Conservation (phyloP, 2,329 filamentous ascomycete species). For the Fusarium chlamydosporum region DNA sequence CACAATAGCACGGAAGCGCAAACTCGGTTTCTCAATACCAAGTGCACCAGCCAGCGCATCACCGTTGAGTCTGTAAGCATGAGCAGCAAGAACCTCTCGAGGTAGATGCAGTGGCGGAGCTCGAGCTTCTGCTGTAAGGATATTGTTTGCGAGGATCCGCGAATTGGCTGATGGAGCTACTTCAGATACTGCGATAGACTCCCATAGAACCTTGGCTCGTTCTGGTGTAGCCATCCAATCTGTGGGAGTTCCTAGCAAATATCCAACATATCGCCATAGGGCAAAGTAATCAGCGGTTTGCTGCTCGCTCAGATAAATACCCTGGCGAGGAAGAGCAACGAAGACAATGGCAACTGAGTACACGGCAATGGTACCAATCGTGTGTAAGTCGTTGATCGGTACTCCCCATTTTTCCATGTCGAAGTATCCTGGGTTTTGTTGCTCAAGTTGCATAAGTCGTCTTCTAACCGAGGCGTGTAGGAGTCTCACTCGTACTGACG, state of each 20-base stretch:
- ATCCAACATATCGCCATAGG: conserved; percentile 80
- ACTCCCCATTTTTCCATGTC: conserved; percentile 70
- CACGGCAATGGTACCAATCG: conserved; percentile 77
- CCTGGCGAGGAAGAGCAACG: conserved; percentile 78
- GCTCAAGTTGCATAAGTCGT: conserved; percentile 71
- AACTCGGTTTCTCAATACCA: conserved; percentile 67
- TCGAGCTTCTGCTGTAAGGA: conserved; percentile 76
- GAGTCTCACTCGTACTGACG: conserved; percentile 74
- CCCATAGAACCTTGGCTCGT: conserved; percentile 74
- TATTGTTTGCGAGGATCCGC: conserved; percentile 78
- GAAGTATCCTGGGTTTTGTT: conserved; percentile 71
- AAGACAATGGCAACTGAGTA: conserved; percentile 79
- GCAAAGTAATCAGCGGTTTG: conserved; percentile 80
- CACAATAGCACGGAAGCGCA: conserved; percentile 72
- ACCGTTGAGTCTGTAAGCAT: conserved; percentile 79
- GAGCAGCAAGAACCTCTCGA: conserved; percentile 75
- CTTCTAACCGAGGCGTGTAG: conserved; percentile 75
- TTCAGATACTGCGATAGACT: conserved; percentile 76
- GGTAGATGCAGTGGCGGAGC: conserved; percentile 76
- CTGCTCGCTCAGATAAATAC: conserved; percentile 72
- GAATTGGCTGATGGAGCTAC: conserved; percentile 74
- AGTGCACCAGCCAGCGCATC: conserved; percentile 71
- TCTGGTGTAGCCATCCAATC: conserved; percentile 69
- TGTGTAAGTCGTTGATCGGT: conserved; percentile 82
- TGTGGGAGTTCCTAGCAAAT: conserved; percentile 78